Percentiles rank a stretch among this genome's conserved stretches.
Conservation (phyloP, 371 early-diverging fungal genomes). For the Catenaria anguillulae region DNA sequence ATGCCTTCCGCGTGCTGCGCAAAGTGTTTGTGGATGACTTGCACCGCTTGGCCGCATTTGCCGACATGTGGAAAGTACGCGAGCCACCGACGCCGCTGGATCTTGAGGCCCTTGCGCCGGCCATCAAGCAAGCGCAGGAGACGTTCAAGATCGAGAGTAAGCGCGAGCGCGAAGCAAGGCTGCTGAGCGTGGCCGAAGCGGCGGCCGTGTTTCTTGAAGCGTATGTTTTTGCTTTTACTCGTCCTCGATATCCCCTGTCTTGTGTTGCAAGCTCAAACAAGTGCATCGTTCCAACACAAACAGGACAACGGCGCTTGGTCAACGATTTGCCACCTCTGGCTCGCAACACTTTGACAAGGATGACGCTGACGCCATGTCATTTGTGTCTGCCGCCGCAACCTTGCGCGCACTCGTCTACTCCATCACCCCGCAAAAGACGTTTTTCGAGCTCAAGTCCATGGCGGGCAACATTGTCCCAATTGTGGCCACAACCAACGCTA, state of each 20-base stretch:
- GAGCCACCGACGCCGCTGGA: constrained; percentile 50
- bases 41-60: constrained; percentile 52
- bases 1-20: constrained; percentile 55
- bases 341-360: constrained; percentile 79
- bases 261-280: not conserved
- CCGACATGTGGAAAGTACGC: constrained; percentile 80
- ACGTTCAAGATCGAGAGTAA: not conserved
- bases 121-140: not conserved
- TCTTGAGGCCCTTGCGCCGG: constrained; percentile 25
- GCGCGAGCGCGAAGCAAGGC: constrained; percentile 30
- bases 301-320: not conserved
- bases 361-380: constrained; percentile 70
- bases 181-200: constrained; percentile 42
- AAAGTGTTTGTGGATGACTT: constrained; percentile 66
- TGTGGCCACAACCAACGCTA: constrained; percentile 99
- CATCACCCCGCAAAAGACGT: constrained; percentile 50
- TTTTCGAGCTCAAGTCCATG: constrained; percentile 84
- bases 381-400: constrained; percentile 84
- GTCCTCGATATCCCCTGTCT: not conserved
- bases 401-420: constrained; percentile 66
- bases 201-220: constrained; percentile 24
- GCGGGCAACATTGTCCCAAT: constrained; percentile 99
- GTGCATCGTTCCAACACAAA: too few species aligned
- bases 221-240: not conserved
- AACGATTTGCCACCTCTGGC: constrained; percentile 6